Conservation (phyloP, 2,329 filamentous ascomycete genomes). For the Herpomyces periplanetae region DNA sequence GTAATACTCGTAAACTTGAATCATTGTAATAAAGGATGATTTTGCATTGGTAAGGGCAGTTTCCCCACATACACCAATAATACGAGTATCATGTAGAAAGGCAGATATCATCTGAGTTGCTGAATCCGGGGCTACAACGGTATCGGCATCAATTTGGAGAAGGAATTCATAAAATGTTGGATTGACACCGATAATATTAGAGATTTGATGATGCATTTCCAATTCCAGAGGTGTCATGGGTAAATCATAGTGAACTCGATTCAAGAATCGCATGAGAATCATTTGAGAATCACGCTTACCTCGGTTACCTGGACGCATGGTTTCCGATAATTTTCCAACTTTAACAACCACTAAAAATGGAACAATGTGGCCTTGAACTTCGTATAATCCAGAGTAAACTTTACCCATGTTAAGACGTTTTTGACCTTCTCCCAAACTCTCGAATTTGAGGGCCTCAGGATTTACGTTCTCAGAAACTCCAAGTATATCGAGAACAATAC, state of each 20-base stretch:
- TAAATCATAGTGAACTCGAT: slow-evolving; percentile 88
- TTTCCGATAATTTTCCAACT: slow-evolving; percentile 43
- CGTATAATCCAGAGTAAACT: slow-evolving; percentile 84
- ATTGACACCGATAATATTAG: slow-evolving; percentile 94
- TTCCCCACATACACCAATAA: slow-evolving; percentile 84
- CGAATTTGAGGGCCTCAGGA: slow-evolving; percentile 79
- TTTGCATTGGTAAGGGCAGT: slow-evolving; percentile 76
- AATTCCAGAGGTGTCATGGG: slow-evolving; percentile 85
- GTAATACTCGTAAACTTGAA: slow-evolving; percentile 98
- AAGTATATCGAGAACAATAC: slow-evolving; percentile 83
- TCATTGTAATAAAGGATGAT: slow-evolving; percentile 80
- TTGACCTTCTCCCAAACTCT: slow-evolving; percentile 68
- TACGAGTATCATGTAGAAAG: slow-evolving; percentile 57
- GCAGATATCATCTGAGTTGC: slow-evolving; percentile 65
- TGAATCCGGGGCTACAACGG: slow-evolving; percentile 55
- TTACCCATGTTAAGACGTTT: slow-evolving; percentile 99
- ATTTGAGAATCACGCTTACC: slow-evolving; percentile 98
- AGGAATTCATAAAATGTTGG: slow-evolving; percentile 94
- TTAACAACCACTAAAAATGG: slow-evolving; percentile 91
- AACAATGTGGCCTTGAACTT: slow-evolving; percentile 89
- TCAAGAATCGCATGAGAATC: slow-evolving; percentile 92
- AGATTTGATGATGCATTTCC: slow-evolving; percentile 93
- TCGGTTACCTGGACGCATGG: slow-evolving; percentile 36
- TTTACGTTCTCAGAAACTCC: slow-evolving; percentile 76
- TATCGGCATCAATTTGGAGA: slow-evolving; percentile 87